phyloP scores from a whole-genome alignment of 2,329 filamentous ascomycete genomes.

The Gyromitra esculenta region DNA sequence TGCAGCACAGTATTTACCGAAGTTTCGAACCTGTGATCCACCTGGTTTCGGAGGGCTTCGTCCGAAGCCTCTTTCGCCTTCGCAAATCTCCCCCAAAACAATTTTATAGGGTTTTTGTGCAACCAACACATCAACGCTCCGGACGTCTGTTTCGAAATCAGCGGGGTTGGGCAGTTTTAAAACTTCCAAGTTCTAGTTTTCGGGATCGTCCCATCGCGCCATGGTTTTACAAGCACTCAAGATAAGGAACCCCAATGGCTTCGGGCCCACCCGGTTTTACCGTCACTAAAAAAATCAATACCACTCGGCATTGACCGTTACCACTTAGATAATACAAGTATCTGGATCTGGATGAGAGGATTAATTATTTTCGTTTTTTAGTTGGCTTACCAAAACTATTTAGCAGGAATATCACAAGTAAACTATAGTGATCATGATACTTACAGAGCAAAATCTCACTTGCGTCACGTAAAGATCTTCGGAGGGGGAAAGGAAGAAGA shows the following conservation, averaged over 20 bases:
- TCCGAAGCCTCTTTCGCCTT: conserved; percentile 22
- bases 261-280: not conserved
- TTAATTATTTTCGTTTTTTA: not conserved
- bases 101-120: conserved; percentile 13
- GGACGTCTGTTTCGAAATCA: conserved; percentile 36
- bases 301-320: not conserved
- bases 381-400: not conserved
- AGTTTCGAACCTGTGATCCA: conserved; percentile 30
- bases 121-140: conserved; percentile 23
- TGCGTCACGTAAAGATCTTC: conserved; percentile 12
- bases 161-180: conserved; percentile 32
- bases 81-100: not conserved
- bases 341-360: not conserved
- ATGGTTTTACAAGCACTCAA: not conserved
- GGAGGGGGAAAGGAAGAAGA: conserved; percentile 1
- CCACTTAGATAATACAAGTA: not conserved
- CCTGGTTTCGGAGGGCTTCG: conserved; percentile 15
- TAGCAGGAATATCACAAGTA: not conserved
- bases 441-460: not conserved
- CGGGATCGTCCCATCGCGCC: conserved; percentile 13
- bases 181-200: conserved; percentile 21
- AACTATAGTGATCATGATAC: too few relatives aligned
- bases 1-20: conserved; percentile 24
- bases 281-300: conserved; percentile 8
- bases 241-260: conserved; percentile 14